Evolutionary conservation across 2,329 filamentous ascomycete genomes (phyloP), one percentile per base, ranked within the genome.

Genomic region (Colletotrichum caudatum): DNA sequence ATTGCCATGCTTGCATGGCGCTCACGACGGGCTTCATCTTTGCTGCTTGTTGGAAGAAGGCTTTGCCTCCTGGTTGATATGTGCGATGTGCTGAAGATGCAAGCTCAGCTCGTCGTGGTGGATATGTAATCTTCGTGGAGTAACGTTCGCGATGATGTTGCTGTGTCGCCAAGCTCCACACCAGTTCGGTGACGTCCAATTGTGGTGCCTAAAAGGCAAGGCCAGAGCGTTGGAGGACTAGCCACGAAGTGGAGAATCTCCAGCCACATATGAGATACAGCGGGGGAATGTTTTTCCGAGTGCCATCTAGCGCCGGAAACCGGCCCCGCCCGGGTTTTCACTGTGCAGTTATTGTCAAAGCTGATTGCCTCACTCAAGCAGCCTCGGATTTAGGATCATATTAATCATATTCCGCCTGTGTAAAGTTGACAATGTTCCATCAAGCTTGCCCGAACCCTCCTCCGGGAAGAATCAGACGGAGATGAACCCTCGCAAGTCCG

Each of bases 1-100:
- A 97, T 86, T 91, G 94, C 94, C 95, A 98, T 79, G 95, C 95
- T 85, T 97, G 95, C 85, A 95, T 89, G 76, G 94, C 92, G 80
- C 94, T 93, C 77, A 98, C 93, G 80, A 98, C 87, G 76, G 95
- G 95, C 91, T 98, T 98, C 95, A 98, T 98, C 80, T 78, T 89
- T 85, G 82, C 76, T 76, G 75, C 74, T 51, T 48, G 1, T 51
- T n/a, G 7, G n/a, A 26, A 48, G 35, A 59, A 56, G 56, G 18
- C 20, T 18, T 20, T n/a, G 14, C n/a, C 39, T 20, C 59, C 44
- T 37, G 12, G 41, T 16, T 35, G 33, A 23, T 62, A 20, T 5
- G 20, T 62, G 18, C 2, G 33, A 70, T 70, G 56, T 16, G n/a
- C 57, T 65, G 46, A 33, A 58, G 39, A 73, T 66, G 72, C 69